Base-by-base conservation (phyloP, 371 early-diverging fungal genomes). In the Mortierella sp. region DNA sequence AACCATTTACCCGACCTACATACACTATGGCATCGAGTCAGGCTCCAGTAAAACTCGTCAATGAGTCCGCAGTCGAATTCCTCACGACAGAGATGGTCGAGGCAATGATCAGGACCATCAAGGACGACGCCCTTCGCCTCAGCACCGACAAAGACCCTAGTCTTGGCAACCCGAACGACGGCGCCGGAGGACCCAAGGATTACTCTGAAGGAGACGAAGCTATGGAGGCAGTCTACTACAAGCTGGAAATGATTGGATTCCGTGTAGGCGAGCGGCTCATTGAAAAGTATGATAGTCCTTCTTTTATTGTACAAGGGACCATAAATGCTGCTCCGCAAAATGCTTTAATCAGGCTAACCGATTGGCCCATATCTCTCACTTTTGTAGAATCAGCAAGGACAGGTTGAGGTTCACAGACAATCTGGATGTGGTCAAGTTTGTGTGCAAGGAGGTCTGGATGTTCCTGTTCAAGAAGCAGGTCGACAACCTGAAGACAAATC, bases 401-500 rank as follows among this genome's bases (percentile, higher is more conserved):
- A 89, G 95, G 71, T 92, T 94, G 75, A 93, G 98, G 18, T 96
- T 99, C 86, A 89, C 91, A 0, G 98, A 98, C 89, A 97, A 95
- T 46, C 88, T 99, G 55, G 99, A 98, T 70, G 95, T 97, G 29
- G 96, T 99, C 75, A 99, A 99, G 88, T 99, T 97, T 89, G 93
- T 99, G 29, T 99, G 99, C 92, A 98, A 98, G 84, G 99, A 99
- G 74, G 91, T 98, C 58, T 99, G 99, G 99, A 94, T 94, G 65
- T 89, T 95, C 44, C 89, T 97, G 81, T 99, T 99, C 87, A 95
- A 96, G 81, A 97, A 99, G 82, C 98, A 98, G 83, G 94, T 98
- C 60, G 99, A 99, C 85, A 98, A 99, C 81, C 89, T 99, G 44
- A 99, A 99, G 87, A 99, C 99, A 18, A 99, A 99, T 88, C 98